Conservation (phyloP, 257 asterid species). For the Solanum corneliomulleri region DNA sequence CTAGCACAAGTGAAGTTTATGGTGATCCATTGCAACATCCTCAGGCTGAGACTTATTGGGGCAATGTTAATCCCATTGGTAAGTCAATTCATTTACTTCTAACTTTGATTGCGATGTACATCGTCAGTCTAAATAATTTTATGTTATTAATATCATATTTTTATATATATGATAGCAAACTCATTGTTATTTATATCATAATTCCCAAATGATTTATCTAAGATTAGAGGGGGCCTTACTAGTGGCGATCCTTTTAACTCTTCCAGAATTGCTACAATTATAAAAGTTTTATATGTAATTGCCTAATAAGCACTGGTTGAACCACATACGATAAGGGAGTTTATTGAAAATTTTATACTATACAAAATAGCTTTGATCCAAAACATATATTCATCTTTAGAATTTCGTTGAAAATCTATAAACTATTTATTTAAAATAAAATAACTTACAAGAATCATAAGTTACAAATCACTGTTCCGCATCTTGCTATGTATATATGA, state of each 20-base stretch:
- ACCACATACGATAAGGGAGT: fast-evolving
- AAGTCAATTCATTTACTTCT: neutral
- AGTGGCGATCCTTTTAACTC: neutral
- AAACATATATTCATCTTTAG: neutral
- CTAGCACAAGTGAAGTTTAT: constrained; percentile 92
- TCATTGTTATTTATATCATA: fast-evolving
- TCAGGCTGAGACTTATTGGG: constrained; percentile 81
- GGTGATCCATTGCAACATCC: constrained; percentile 92
- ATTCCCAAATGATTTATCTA: fast-evolving
- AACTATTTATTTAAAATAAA: neutral
- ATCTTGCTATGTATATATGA: neutral
- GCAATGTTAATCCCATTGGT: constrained; percentile 94
- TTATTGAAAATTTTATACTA: neutral
- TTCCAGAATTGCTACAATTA: fast-evolving
- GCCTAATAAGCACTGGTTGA: fast-evolving
- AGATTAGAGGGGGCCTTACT: fast-evolving
- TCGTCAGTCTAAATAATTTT: neutral
- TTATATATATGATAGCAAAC: neutral
- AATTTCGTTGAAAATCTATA: neutral
- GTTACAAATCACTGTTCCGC: neutral
- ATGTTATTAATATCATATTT: fast-evolving
- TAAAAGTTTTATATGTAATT: neutral
- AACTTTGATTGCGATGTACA: fast-evolving
- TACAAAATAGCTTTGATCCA: neutral
- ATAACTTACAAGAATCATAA: neutral